Evolutionary conservation across 495 filamentous ascomycete genomes (phyloP).

Genomic region (Penicillium turbatum): DNA sequence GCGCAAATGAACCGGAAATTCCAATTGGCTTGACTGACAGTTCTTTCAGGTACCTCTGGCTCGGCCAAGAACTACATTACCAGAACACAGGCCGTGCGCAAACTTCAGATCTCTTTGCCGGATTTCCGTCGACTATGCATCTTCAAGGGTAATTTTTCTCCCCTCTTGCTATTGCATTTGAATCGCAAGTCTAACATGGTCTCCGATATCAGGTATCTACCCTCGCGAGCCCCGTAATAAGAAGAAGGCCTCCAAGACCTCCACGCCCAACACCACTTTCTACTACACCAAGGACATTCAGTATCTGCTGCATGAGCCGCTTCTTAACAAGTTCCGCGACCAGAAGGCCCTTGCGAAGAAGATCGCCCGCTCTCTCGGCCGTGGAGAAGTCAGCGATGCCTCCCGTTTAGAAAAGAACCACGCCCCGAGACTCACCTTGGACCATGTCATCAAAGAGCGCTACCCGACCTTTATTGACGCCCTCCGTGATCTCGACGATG

Average conservation of each 20-base stretch:
- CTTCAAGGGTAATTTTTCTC: conserved; percentile 69
- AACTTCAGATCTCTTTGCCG: conserved; percentile 92
- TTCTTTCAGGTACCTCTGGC: conserved; percentile 66
- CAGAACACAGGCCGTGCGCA: conserved; percentile 90
- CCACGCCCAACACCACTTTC: conserved; percentile 88
- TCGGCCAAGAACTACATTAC: conserved; percentile 98
- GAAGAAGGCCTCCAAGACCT: conserved; percentile 91
- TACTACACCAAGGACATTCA: conserved; percentile 99
- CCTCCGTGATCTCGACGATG: conserved; percentile 91
- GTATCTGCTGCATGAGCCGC: conserved; percentile 92
- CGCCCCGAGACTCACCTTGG: conserved; percentile 79
- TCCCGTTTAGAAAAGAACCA: conserved; percentile 77
- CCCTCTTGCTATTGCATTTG: neutral
- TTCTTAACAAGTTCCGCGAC: conserved; percentile 93
- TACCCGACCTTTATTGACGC: conserved; percentile 97
- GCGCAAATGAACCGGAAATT: neutral
- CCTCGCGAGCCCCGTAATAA: conserved; percentile 92
- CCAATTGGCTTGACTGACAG: conserved; percentile 18
- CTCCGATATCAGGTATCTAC: conserved; percentile 66
- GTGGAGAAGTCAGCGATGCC: conserved; percentile 86
- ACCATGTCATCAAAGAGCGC: conserved; percentile 95
- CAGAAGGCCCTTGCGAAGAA: conserved; percentile 96
- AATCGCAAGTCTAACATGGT: conserved; percentile 11
- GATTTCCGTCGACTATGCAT: conserved; percentile 98
- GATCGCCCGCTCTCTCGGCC: conserved; percentile 83